These are phyloP conservation scores for Brassica incana DNA, from an alignment of 345 rosid genomes.

Conservation along the genomic window DNA sequence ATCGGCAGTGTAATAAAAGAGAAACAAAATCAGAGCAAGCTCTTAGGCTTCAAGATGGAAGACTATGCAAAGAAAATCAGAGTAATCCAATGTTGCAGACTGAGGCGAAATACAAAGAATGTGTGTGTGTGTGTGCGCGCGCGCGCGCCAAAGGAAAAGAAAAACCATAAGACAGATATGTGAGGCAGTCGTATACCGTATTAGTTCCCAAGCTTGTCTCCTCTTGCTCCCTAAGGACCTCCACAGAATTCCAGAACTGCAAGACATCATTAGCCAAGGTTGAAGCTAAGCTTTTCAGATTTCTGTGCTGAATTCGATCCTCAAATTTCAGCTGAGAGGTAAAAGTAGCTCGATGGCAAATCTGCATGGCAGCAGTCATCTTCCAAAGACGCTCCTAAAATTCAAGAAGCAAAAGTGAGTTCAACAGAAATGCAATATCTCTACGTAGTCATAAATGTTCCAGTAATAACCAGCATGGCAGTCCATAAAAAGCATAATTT, in stretches of 20 bases:
- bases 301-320: slow-evolving; percentile 46
- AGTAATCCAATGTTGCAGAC: background rate
- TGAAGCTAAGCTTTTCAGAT: slow-evolving; percentile 64
- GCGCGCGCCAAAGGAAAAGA: background rate
- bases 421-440: slow-evolving; percentile 18
- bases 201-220: slow-evolving; percentile 30
- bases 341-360: slow-evolving; percentile 66
- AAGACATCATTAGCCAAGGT: slow-evolving; percentile 71
- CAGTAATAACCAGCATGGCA: background rate
- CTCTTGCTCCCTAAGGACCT: slow-evolving; percentile 43
- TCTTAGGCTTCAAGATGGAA: slow-evolving; percentile 2
- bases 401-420: slow-evolving; percentile 1
- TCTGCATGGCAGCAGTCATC: slow-evolving; percentile 87
- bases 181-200: slow-evolving; percentile 20
- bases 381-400: slow-evolving; percentile 96
- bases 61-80: slow-evolving; percentile 2
- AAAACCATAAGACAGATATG: background rate
- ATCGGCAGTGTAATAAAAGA: slow-evolving; percentile 2
- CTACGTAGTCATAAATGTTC: slow-evolving; percentile 2
- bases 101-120: background rate
- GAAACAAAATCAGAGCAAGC: slow-evolving; percentile 10
- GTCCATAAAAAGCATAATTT: slow-evolving; percentile 17
- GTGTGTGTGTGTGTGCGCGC: background rate
- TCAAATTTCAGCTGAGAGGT: slow-evolving; percentile 56
- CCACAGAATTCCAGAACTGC: slow-evolving; percentile 84